Conservation (phyloP, 192 early-diverging fungal species). For the Spizellomyces sp. region DNA sequence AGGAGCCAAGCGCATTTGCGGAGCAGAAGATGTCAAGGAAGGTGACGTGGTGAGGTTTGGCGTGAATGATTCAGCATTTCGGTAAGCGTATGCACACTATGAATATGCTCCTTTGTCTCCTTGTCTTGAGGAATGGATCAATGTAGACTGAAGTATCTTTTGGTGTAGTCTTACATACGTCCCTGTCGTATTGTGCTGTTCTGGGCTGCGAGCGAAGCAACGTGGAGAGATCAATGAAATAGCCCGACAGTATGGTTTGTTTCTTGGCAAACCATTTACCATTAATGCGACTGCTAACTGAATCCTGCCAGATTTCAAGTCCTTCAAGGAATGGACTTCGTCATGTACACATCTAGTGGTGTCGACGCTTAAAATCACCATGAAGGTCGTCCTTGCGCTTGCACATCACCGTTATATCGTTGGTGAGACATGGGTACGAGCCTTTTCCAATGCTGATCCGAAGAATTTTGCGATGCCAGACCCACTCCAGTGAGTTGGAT, state of each 20-base stretch:
- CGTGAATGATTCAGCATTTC: slow-evolving; percentile 9
- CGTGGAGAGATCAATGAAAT: not conserved
- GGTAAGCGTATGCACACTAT: slow-evolving; percentile 3
- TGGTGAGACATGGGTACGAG: slow-evolving; percentile 16
- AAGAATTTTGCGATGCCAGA: slow-evolving; percentile 15
- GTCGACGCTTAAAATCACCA: slow-evolving; percentile 10
- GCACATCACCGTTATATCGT: slow-evolving; percentile 13
- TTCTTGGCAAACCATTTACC: too few species aligned
- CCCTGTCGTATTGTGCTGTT: slow-evolving; percentile 17
- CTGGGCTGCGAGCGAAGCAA: slow-evolving; percentile 17
- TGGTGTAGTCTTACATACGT: slow-evolving; percentile 7
- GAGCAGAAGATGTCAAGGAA: not conserved
- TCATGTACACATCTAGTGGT: slow-evolving; percentile 24
- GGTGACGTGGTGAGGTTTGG: slow-evolving; percentile 28
- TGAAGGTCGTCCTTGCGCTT: slow-evolving; percentile 24
- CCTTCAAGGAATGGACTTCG: slow-evolving; percentile 14
- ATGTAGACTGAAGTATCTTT: not conserved
- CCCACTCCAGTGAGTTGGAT: slow-evolving; percentile 1
- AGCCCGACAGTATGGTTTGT: not conserved
- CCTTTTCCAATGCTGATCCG: slow-evolving; percentile 3
- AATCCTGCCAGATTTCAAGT: slow-evolving; percentile 2
- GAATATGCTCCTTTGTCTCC: not conserved
- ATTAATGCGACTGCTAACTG: too few species aligned
- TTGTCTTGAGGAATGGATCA: not conserved
- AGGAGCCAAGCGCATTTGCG: not conserved